Evolutionary conservation across 192 early-diverging fungal genomes (phyloP).

Genomic region (Lobosporangium transversale): DNA sequence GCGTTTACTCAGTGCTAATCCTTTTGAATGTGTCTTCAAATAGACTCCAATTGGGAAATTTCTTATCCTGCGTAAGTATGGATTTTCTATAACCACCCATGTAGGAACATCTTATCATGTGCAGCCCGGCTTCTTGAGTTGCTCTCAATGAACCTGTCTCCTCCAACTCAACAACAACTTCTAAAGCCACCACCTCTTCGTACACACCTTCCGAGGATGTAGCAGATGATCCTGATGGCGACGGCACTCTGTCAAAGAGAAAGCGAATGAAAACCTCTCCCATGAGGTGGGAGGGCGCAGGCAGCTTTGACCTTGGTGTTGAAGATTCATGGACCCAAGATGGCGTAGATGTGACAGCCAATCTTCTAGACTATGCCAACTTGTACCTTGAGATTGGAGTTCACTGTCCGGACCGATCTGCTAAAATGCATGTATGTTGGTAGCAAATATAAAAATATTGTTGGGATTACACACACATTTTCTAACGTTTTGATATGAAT

Average conservation of each 20-base stretch:
- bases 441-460: constrained; percentile 2
- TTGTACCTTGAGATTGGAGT: constrained; percentile 1
- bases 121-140: no score
- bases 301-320: constrained; percentile 4
- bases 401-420: not conserved
- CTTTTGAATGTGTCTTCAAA: not conserved
- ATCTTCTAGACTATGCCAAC: constrained; percentile 5
- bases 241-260: constrained; percentile 1
- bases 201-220: constrained; percentile 4
- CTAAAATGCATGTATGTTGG: not conserved
- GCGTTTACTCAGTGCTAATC: not conserved
- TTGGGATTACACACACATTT: not conserved
- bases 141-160: constrained; percentile 1
- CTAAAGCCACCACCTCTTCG: not conserved
- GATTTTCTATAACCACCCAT: no score
- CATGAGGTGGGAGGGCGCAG: not conserved
- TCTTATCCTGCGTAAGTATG: no score
- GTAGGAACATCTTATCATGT: no score
- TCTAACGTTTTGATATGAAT: not conserved
- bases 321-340: not conserved
- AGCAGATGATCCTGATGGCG: constrained; percentile 1
- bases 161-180: not conserved
- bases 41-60: no score
- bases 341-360: constrained; percentile 1
- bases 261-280: not conserved